phyloP scores from a whole-genome alignment of 2,329 filamentous ascomycete species.

The Aaosphaeria arxii region DNA sequence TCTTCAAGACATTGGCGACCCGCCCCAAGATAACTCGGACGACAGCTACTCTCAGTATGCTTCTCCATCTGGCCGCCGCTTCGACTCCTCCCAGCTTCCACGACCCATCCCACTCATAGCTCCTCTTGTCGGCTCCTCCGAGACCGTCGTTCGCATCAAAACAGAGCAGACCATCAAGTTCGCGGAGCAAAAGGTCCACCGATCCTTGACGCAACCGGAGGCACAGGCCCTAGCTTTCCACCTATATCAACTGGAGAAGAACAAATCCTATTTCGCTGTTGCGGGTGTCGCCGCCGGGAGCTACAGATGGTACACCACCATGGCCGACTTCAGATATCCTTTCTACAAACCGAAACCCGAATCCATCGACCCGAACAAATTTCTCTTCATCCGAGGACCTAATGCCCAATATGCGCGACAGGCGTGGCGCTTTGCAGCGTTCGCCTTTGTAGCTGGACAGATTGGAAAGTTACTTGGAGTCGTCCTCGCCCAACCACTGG shows the following conservation, averaged over 20 bases:
- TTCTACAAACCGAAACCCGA: constrained; percentile 39
- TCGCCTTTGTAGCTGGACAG: constrained; percentile 21
- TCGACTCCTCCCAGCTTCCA: constrained; percentile 39
- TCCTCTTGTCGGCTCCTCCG: constrained; percentile 26
- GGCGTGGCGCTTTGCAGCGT: constrained; percentile 24
- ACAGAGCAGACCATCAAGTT: constrained; percentile 30
- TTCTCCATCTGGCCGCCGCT: constrained; percentile 15
- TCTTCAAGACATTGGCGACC: constrained; percentile 34
- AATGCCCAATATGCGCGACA: constrained; percentile 27
- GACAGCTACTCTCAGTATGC: constrained; percentile 34
- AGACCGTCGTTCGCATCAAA: constrained; percentile 20
- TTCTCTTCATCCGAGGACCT: constrained; percentile 31
- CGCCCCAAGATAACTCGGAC: constrained; percentile 31
- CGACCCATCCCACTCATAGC: constrained; percentile 34
- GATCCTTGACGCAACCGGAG: constrained; percentile 40
- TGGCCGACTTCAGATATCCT: constrained; percentile 39
- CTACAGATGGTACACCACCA: constrained; percentile 33
- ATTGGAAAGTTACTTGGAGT: constrained; percentile 34
- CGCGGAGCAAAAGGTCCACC: constrained; percentile 31
- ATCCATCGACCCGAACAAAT: constrained; percentile 39
- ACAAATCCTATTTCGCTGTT: constrained; percentile 38
- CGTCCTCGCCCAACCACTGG: constrained; percentile 29
- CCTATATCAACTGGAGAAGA: constrained; percentile 35
- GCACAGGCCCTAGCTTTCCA: constrained; percentile 42
- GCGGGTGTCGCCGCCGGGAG: constrained; percentile 29